Evolutionary conservation across 2,329 filamentous ascomycete genomes (phyloP).

Genomic region (Fusarium tupiense): DNA sequence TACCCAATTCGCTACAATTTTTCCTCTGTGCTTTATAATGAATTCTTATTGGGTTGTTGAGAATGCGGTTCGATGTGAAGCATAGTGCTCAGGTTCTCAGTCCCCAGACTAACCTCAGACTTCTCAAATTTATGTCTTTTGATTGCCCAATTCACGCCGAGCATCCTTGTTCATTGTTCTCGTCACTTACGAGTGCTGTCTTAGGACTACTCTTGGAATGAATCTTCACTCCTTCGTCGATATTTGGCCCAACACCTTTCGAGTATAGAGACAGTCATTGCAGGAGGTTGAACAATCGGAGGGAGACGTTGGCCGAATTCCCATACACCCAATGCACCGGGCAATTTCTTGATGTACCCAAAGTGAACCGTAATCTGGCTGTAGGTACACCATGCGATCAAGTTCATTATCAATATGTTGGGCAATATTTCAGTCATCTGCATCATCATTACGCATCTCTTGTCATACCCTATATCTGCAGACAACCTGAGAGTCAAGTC

Average conservation of each 20-base stretch:
- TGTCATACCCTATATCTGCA: background rate
- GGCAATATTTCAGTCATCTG: background rate
- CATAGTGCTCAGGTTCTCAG: background rate
- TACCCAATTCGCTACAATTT: constrained; percentile 42
- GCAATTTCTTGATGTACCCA: background rate
- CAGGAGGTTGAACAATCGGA: background rate
- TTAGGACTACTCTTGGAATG: background rate
- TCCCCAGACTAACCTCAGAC: background rate
- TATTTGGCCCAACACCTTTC: background rate
- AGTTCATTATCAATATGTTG: background rate
- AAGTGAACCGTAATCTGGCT: background rate
- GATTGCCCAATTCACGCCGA: background rate
- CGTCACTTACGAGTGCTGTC: background rate
- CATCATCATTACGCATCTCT: background rate
- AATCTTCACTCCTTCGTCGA: background rate
- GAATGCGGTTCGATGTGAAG: background rate
- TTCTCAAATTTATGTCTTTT: background rate
- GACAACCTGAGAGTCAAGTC: background rate
- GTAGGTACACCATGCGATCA: background rate
- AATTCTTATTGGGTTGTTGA: background rate
- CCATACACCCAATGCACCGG: background rate
- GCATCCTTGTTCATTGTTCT: background rate
- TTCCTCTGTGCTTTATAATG: constrained; percentile 37
- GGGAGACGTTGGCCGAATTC: background rate
- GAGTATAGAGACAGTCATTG: background rate